Conservation (phyloP, 2,329 filamentous ascomycete species). For the Pseudogymnoascus sp. region DNA sequence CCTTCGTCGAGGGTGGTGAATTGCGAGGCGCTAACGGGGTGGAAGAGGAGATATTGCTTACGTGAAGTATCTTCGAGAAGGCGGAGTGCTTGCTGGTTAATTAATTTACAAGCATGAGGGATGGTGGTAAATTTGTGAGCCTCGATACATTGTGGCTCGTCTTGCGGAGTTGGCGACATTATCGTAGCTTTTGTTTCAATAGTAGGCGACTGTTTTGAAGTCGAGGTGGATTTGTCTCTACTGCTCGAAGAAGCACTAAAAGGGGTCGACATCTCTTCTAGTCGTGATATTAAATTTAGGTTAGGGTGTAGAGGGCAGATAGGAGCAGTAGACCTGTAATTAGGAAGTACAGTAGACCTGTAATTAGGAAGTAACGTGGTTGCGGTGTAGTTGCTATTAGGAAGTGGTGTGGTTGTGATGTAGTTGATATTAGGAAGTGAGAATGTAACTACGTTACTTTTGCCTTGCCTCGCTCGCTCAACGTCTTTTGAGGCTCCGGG, state of each 20-base stretch:
- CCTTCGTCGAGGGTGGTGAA: neutral
- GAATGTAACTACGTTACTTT: neutral
- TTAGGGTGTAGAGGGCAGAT: neutral
- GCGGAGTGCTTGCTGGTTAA: neutral
- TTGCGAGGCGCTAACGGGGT: neutral
- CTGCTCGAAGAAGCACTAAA: neutral
- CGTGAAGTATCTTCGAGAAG: neutral
- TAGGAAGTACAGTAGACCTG: neutral
- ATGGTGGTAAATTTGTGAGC: neutral
- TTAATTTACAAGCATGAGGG: neutral
- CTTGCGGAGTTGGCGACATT: neutral
- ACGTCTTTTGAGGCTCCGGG: slow-evolving; percentile 20
- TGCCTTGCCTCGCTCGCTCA: neutral
- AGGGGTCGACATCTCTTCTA: neutral
- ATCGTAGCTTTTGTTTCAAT: neutral
- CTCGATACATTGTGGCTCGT: neutral
- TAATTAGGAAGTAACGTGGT: too few relatives aligned
- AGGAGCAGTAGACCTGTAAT: neutral
- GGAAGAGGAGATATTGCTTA: neutral
- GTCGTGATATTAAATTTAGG: neutral
- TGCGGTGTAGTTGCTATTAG: neutral
- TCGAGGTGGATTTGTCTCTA: neutral
- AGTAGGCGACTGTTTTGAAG: neutral
- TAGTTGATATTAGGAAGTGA: neutral
- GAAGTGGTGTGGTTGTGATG: neutral